Percentiles rank a stretch among this genome's conserved stretches.
These are phyloP conservation scores for Litsea cubeba DNA, from an alignment of 164 flowering plant species.

Conservation along the genomic window DNA sequence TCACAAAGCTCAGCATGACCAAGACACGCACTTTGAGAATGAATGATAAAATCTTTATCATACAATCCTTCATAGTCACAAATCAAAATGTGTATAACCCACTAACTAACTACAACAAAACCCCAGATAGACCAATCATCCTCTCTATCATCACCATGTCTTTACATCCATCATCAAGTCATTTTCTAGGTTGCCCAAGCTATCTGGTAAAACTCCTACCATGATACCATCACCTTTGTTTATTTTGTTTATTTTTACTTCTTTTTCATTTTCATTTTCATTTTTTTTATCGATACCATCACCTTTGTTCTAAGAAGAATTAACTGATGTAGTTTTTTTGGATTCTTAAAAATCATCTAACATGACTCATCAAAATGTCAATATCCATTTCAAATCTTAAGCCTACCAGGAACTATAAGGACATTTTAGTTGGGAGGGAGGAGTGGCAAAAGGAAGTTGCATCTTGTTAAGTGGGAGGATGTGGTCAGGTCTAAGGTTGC, in stretches of 20 bases:
- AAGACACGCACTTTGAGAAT: not conserved
- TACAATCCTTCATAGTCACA: not conserved
- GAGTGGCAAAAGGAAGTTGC: too few species aligned
- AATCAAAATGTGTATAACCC: not conserved
- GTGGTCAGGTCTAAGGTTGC: too few species aligned
- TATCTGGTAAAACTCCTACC: not conserved
- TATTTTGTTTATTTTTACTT: too few species aligned
- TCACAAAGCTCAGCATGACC: not conserved
- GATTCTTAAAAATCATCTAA: too few species aligned
- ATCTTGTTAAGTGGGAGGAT: too few species aligned
- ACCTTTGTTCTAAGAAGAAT: not conserved
- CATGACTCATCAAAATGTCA: too few species aligned
- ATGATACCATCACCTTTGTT: too few species aligned
- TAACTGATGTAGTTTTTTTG: not conserved
- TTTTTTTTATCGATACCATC: not conserved
- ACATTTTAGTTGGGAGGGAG: too few species aligned
- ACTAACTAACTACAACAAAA: not conserved
- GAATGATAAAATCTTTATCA: not conserved
- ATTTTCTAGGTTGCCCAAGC: not conserved
- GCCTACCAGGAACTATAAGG: not conserved
- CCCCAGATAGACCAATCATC: not conserved
- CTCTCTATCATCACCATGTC: not conserved
- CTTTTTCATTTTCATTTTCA: too few species aligned
- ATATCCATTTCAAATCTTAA: too few species aligned
- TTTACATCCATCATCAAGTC: not conserved